A percentile compares a stretch with the other conserved stretches of the same genome.
phyloP scores from a whole-genome alignment of 169 alveolate genomes.

The Eimeria tenella region DNA sequence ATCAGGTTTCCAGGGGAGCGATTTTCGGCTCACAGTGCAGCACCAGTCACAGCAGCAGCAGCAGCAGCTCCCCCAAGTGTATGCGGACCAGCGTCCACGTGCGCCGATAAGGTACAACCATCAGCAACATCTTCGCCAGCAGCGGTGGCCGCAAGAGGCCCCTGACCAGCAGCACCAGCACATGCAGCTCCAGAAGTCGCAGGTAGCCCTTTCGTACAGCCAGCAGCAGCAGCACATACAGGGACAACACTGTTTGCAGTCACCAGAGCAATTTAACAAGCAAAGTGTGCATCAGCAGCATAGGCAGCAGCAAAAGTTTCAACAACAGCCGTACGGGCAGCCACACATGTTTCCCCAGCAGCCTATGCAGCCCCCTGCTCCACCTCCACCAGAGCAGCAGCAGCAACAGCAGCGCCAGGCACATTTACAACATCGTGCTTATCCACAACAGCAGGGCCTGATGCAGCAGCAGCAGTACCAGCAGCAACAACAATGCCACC shows the following conservation, averaged over 20 bases:
- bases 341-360: too few species aligned
- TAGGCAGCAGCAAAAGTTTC: neutral
- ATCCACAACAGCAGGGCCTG: neutral
- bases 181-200: slow-evolving; percentile 20
- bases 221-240: neutral
- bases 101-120: neutral
- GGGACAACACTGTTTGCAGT: neutral
- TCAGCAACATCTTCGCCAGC: slow-evolving; percentile 21
- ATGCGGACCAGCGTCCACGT: neutral
- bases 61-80: slow-evolving; percentile 5
- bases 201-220: neutral
- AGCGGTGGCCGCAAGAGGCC: slow-evolving; percentile 10
- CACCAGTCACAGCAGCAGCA: neutral
- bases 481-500: slow-evolving; percentile 8
- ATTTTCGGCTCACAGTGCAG: neutral
- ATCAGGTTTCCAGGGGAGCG: neutral
- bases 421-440: neutral
- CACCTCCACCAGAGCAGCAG: too few species aligned
- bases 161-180: slow-evolving; percentile 34
- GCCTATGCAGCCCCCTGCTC: too few species aligned
- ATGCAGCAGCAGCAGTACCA: neutral
- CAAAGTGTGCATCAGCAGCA: neutral
- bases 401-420: neutral
- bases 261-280: neutral
- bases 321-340: too few species aligned